Percentiles rank a stretch among this genome's conserved stretches.
phyloP scores from a whole-genome alignment of 768 basidiomycete genomes.

The Boletus rubescentipes region DNA sequence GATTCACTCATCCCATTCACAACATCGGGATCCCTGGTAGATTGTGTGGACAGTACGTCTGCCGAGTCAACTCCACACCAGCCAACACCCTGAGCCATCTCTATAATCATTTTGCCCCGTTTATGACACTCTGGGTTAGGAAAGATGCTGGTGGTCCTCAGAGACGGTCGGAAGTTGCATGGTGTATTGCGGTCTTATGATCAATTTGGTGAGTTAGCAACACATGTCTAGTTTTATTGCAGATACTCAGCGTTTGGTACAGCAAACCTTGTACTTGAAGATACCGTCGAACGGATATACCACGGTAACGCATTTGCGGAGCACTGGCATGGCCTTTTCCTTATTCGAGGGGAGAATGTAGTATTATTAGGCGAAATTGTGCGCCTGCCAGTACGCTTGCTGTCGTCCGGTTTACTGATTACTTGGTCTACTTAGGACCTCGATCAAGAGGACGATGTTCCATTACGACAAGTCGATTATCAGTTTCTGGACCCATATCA shows the following conservation, averaged over 20 bases:
- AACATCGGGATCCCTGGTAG: conserved; percentile 96
- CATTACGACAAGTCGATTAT: conserved; percentile 73
- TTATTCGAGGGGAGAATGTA: conserved; percentile 98
- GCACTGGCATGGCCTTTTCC: conserved; percentile 82
- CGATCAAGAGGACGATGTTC: conserved; percentile 88
- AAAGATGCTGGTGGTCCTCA: conserved; percentile 96
- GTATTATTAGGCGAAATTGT: conserved; percentile 97
- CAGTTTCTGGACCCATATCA: conserved; percentile 68
- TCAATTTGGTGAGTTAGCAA: conserved; percentile 79
- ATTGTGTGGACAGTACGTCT: conserved; percentile 99
- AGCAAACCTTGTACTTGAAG: conserved; percentile 98
- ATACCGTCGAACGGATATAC: conserved; percentile 93
- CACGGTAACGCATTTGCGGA: conserved; percentile 88
- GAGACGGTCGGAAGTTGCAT: conserved; percentile 95
- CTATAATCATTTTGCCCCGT: conserved; percentile 40
- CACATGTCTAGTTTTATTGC: background rate
- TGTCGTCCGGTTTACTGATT: conserved; percentile 4
- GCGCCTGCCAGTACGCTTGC: conserved; percentile 34
- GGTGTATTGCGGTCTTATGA: conserved; percentile 97
- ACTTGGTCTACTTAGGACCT: conserved; percentile 60
- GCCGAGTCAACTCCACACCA: conserved; percentile 48
- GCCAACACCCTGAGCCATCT: conserved; percentile 44
- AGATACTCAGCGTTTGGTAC: conserved; percentile 9
- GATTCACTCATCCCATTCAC: conserved; percentile 98
- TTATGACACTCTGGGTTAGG: conserved; percentile 50